phyloP scores from a whole-genome alignment of 2,329 filamentous ascomycete genomes.

The Trichoderma koningiopsis region DNA sequence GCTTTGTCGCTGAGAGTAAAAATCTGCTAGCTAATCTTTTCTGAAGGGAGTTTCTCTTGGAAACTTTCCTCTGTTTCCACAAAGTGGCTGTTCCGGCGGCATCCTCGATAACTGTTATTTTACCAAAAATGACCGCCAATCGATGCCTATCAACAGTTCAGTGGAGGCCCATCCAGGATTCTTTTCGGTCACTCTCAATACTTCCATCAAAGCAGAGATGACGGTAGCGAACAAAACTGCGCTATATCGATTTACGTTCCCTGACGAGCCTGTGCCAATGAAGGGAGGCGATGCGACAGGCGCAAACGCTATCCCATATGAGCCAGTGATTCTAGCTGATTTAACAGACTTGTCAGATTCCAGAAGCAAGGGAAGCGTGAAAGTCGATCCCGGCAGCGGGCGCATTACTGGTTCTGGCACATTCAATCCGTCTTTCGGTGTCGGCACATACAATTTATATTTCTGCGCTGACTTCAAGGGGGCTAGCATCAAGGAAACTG shows the following conservation, averaged over 20 bases:
- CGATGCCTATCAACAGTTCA: slow-evolving; percentile 51
- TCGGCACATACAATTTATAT: slow-evolving; percentile 57
- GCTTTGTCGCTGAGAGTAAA: neutral
- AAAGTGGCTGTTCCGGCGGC: slow-evolving; percentile 49
- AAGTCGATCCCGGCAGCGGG: slow-evolving; percentile 46
- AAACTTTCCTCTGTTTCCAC: slow-evolving; percentile 55
- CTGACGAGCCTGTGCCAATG: slow-evolving; percentile 35
- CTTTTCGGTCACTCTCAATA: slow-evolving; percentile 59
- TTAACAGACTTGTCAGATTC: slow-evolving; percentile 55
- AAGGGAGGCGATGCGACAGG: slow-evolving; percentile 20
- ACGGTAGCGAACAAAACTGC: slow-evolving; percentile 61
- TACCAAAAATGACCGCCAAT: slow-evolving; percentile 49
- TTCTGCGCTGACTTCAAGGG: slow-evolving; percentile 64
- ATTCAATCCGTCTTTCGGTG: slow-evolving; percentile 63
- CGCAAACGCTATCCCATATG: slow-evolving; percentile 26
- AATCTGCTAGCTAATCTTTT: neutral
- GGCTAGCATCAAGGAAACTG: slow-evolving; percentile 54
- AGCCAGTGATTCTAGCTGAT: slow-evolving; percentile 60
- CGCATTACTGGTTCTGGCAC: slow-evolving; percentile 61
- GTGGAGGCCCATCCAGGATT: slow-evolving; percentile 60
- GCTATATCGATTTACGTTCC: slow-evolving; percentile 63
- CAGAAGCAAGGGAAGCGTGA: slow-evolving; percentile 31
- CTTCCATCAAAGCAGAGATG: slow-evolving; percentile 62
- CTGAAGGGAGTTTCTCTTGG: slow-evolving; percentile 47
- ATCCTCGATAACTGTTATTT: slow-evolving; percentile 54